These are phyloP conservation scores for Fusarium torreyae DNA, from an alignment of 2,329 filamentous ascomycete genomes.

Conservation along the genomic window DNA sequence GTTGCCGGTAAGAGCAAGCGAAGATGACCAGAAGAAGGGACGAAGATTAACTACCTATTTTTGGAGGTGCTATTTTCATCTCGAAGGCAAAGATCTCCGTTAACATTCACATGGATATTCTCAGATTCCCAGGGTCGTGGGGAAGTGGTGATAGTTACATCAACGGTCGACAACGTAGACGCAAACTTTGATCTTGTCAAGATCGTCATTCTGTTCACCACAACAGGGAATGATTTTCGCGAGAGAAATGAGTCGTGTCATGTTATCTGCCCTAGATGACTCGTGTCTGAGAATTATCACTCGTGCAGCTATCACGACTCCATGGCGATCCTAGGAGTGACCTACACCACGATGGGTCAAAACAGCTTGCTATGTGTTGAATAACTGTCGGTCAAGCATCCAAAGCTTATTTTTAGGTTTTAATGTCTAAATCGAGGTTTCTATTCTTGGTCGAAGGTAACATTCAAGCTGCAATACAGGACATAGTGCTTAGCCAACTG, in stretches of 20 bases:
- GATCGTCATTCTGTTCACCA: slow-evolving; percentile 3
- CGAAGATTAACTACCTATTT: slow-evolving; percentile 31
- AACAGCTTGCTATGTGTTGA: not conserved
- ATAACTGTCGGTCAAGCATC: too few relatives aligned
- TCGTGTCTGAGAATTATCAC: not conserved
- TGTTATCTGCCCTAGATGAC: slow-evolving; percentile 5
- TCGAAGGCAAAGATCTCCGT: slow-evolving; percentile 27
- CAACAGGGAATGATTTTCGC: slow-evolving; percentile 3
- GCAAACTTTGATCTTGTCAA: slow-evolving; percentile 7
- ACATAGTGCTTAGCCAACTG: not conserved
- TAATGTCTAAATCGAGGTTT: not conserved
- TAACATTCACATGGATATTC: slow-evolving; percentile 4
- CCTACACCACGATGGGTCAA: too few relatives aligned
- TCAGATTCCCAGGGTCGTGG: slow-evolving; percentile 11
- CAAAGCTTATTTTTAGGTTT: not conserved
- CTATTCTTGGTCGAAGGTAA: not conserved
- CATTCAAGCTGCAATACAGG: not conserved
- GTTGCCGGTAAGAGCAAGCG: slow-evolving; percentile 27
- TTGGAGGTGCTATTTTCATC: slow-evolving; percentile 44
- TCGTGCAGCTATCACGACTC: not conserved
- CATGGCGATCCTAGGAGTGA: too few relatives aligned
- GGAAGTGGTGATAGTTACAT: slow-evolving; percentile 19
- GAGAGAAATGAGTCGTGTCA: not conserved
- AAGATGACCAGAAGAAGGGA: slow-evolving; percentile 28
- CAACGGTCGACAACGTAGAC: slow-evolving; percentile 17